Evolutionary conservation across 805 yeast genomes (phyloP), one percentile per base, ranked within the genome.

Genomic region (Ogataea kodamae): DNA sequence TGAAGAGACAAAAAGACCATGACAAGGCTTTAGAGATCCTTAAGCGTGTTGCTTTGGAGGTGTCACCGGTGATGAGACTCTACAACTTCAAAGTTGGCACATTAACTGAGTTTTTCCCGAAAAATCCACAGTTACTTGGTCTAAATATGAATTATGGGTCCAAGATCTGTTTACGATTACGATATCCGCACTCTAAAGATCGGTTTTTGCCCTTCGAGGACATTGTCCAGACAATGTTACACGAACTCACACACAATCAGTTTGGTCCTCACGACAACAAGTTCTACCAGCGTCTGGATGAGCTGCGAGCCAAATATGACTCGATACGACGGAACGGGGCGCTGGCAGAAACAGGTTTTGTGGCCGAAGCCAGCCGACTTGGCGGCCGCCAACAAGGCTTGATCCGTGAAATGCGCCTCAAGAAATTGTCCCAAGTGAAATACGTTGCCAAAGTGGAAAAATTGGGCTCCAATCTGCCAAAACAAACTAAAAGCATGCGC

Each of bases 31-130:
- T 72, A 18, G 72, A 74, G 11, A 44, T 84, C 24, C 65, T 88
- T 3, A 83, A 81, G 42, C 76, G 80, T 28, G 68, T 86, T 10
- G 89, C 90, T 3, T 68, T 66, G 16, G 58, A 69, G 19, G 92
- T 83, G 9, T 78, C 89, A 2, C 96, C 95, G 3, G 59, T 90
- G 33, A 84, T 90, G 78, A 72, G 76, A 39, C 73, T 74, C 25
- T 69, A 77, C 40, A 68, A 72, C 4, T 74, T 84, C 52, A 74
- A 71, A 33, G 90, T 89, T 2, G 78, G 76, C 0, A 61, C 71
- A 0, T 55, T 90, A 10, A 74, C 82, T 43, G 97, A 90, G 56
- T 84, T 90, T 73, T 81, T 65, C 42, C 97, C 97, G 3, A 78
- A 72, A 42, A 67, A 74, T 49, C 64, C 71, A 3, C 58, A 68